Evolutionary conservation across 2,329 filamentous ascomycete species (phyloP).

Genomic region (Ascochyta lentis): DNA sequence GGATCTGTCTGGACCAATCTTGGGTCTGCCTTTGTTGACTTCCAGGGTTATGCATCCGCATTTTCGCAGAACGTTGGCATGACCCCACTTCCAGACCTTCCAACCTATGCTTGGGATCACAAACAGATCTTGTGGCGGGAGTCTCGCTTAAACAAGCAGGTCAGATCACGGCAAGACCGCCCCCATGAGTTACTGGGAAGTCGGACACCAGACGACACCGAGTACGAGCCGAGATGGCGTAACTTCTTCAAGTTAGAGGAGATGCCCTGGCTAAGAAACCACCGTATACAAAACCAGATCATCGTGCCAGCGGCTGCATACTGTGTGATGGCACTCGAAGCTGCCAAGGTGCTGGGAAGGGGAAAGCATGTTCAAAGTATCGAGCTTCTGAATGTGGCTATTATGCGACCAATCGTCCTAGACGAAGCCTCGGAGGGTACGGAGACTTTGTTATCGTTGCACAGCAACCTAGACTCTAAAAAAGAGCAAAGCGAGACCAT

Average conservation of each 20-base stretch:
- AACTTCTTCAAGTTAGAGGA: not conserved
- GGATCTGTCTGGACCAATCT: not conserved
- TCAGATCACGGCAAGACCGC: not conserved
- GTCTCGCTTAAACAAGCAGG: not conserved
- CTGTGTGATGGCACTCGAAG: not conserved
- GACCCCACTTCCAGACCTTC: not conserved
- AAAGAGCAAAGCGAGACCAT: too few species aligned
- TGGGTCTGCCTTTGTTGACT: not conserved
- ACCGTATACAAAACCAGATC: not conserved
- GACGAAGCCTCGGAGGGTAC: too few species aligned
- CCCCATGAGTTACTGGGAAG: not conserved
- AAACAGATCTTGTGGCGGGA: not conserved
- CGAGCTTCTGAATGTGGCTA: too few species aligned
- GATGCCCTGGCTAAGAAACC: not conserved
- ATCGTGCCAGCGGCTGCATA: not conserved
- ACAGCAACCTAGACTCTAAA: too few species aligned
- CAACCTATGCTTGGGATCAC: not conserved
- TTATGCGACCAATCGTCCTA: too few species aligned
- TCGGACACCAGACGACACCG: not conserved
- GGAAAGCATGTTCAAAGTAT: too few species aligned
- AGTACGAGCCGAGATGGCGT: not conserved
- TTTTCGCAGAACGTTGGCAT: not conserved
- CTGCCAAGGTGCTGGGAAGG: not conserved
- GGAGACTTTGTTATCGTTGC: too few species aligned
- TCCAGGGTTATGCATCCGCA: not conserved